phyloP scores from a whole-genome alignment of 202 grass and related monocot species.

The Cymbopogon flexuosus region DNA sequence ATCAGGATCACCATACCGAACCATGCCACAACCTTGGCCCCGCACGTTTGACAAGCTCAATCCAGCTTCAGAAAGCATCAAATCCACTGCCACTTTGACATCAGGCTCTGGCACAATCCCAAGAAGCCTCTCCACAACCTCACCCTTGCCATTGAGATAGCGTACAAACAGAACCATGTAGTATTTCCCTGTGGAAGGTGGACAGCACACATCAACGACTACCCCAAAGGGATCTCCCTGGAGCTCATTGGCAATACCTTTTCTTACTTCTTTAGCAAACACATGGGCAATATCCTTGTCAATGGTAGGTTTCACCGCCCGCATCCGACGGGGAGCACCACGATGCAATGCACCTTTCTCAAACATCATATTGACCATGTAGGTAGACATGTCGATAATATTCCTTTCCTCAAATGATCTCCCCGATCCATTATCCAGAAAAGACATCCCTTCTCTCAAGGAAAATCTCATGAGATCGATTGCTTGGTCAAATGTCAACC shows the following conservation, averaged over 20 bases:
- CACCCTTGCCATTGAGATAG: conserved; percentile 8
- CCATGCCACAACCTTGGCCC: conserved; percentile 22
- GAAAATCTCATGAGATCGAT: conserved; percentile 33
- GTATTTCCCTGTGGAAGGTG: background rate
- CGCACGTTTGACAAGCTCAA: conserved; percentile 23
- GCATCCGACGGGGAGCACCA: background rate
- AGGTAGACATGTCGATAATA: conserved; percentile 11
- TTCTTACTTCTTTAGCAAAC: conserved; percentile 22
- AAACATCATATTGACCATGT: conserved; percentile 3
- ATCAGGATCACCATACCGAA: background rate
- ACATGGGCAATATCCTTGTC: conserved; percentile 21
- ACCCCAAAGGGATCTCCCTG: conserved; percentile 36
- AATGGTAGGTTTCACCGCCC: conserved; percentile 6
- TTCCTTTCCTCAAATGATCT: conserved; percentile 27
- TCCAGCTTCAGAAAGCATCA: conserved; percentile 28
- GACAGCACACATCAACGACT: conserved; percentile 11
- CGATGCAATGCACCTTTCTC: background rate
- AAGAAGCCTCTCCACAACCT: conserved; percentile 28
- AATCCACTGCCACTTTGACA: background rate
- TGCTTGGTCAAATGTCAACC: conserved; percentile 3
- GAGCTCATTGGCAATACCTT: conserved; percentile 27
- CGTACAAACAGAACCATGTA: conserved; percentile 19
- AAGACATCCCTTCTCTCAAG: conserved; percentile 30
- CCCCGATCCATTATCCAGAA: conserved; percentile 37
- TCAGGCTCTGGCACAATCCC: conserved; percentile 30